Percentiles rank a stretch among this genome's conserved stretches.
Conservation (phyloP, 2,329 filamentous ascomycete genomes). For the Tolypocladium inflatum region DNA sequence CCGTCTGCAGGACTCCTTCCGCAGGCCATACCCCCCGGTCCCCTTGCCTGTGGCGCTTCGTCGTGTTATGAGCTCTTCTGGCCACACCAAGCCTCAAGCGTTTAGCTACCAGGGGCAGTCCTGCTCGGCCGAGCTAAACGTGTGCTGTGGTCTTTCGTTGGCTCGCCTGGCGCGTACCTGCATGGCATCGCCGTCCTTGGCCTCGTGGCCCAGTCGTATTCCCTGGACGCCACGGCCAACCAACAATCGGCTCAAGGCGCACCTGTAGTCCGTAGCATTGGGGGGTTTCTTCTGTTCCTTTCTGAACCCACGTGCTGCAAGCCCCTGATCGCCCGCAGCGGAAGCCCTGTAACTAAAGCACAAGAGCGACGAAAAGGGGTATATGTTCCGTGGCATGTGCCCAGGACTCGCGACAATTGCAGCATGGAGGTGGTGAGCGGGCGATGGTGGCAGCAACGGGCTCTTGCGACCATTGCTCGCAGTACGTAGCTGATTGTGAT, state of each 20-base stretch:
- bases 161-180: background rate
- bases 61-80: background rate
- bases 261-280: background rate
- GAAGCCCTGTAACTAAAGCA: background rate
- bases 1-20: background rate
- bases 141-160: background rate
- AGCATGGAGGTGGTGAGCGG: background rate
- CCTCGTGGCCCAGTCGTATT: background rate
- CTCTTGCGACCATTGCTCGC: background rate
- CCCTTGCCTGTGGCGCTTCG: background rate
- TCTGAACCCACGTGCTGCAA: conserved; percentile 1
- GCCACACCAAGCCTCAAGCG: background rate
- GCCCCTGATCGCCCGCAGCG: conserved; percentile 2
- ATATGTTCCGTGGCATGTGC: background rate
- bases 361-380: background rate
- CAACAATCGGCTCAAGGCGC: background rate
- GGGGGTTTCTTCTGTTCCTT: background rate
- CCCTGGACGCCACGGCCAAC: background rate
- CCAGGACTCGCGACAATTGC: background rate
- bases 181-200: background rate
- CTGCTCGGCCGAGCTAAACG: background rate
- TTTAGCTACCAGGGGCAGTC: background rate
- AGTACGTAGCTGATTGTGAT: background rate
- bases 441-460: background rate
- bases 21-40: background rate